Conservation (phyloP, 352 stramenopile genomes). For the Detonula confervacea region DNA sequence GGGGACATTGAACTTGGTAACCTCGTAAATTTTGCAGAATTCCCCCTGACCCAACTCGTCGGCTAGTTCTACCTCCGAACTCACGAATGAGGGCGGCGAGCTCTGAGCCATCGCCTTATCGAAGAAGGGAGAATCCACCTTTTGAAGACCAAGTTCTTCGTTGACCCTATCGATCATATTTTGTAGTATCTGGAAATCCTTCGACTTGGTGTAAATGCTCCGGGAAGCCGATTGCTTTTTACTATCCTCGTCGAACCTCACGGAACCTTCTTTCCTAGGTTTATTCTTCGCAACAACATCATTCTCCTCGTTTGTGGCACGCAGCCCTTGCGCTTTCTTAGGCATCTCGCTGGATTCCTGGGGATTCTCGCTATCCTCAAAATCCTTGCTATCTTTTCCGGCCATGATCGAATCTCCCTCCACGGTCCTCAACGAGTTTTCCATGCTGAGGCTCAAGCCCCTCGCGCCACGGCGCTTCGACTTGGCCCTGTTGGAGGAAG, state of each 20-base stretch:
- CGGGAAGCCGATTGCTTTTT: neutral
- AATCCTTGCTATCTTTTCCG: neutral
- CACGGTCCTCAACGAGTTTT: too few species aligned
- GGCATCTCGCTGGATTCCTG: conserved; percentile 17
- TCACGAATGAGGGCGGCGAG: conserved; percentile 40
- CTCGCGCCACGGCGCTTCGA: conserved; percentile 3
- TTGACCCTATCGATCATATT: conserved; percentile 39
- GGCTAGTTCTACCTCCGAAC: conserved; percentile 38
- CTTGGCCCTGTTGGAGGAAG: conserved; percentile 1
- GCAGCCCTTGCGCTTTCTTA: too few species aligned
- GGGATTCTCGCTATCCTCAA: conserved; percentile 23
- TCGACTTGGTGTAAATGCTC: conserved; percentile 30
- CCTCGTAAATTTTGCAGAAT: conserved; percentile 51
- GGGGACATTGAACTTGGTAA: conserved; percentile 42
- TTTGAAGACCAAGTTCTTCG: conserved; percentile 44
- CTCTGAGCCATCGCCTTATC: neutral
- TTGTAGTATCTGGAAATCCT: conserved; percentile 29
- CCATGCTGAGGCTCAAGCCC: too few species aligned
- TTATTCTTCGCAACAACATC: too few species aligned
- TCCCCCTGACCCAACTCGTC: conserved; percentile 39
- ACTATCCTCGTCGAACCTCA: neutral
- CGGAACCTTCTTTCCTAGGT: neutral
- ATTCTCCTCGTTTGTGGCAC: too few species aligned
- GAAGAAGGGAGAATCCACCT: conserved; percentile 48
- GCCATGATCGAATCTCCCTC: too few species aligned